Percentiles rank a stretch among this genome's conserved stretches.
phyloP scores from a whole-genome alignment of 2,329 filamentous ascomycete species.

The Calonectria crousiana region DNA sequence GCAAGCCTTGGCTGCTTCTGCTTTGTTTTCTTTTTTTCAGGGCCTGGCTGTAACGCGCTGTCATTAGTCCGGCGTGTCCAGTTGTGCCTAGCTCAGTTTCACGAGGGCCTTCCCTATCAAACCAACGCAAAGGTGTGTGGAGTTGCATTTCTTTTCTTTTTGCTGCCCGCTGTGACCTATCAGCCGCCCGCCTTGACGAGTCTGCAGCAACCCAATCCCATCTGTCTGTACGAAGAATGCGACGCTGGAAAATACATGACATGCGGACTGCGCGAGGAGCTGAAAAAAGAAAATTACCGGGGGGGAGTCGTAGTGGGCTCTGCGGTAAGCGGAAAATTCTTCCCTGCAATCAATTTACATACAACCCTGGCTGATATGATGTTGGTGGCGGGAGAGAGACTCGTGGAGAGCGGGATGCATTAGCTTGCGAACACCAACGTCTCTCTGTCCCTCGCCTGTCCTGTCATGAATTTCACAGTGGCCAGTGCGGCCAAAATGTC shows the following conservation, averaged over 20 bases:
- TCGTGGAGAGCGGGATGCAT: constrained; percentile 3
- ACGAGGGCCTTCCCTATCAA: neutral
- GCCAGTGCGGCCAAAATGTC: neutral
- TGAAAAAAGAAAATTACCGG: neutral
- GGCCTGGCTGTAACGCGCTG: neutral
- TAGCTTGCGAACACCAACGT: neutral
- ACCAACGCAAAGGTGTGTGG: neutral
- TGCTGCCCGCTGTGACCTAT: neutral
- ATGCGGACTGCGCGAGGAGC: neutral
- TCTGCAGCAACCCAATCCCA: neutral
- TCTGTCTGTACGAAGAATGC: neutral
- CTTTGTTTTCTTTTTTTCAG: neutral
- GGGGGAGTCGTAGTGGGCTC: neutral
- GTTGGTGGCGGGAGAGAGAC: neutral
- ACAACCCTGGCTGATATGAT: neutral
- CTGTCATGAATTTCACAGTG: neutral
- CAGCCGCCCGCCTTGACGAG: neutral
- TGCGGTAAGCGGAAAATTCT: neutral
- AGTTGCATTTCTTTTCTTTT: neutral
- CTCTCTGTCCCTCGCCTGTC: neutral
- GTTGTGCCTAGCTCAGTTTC: neutral
- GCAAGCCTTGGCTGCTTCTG: neutral
- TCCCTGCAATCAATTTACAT: constrained; percentile 2
- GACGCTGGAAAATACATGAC: neutral
- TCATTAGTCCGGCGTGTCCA: neutral